Conservation (phyloP, 2,329 filamentous ascomycete genomes). For the Colletotrichum lindemuthianum region DNA sequence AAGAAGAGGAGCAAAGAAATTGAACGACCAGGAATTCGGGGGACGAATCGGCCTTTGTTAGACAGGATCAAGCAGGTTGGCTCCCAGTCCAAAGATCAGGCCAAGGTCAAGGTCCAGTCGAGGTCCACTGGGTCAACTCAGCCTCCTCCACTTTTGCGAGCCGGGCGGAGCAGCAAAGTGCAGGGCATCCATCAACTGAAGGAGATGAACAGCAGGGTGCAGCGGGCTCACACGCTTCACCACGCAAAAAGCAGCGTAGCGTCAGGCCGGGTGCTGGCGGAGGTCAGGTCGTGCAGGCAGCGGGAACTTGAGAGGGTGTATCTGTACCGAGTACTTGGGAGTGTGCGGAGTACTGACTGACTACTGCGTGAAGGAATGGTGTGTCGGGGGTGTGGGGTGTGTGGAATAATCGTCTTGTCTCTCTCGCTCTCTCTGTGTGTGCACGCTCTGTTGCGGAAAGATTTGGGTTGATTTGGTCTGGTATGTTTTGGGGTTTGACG, state of each 20-base stretch:
- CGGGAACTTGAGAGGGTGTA: not conserved
- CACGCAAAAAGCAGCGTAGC: slow-evolving; percentile 23
- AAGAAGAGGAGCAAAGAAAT: slow-evolving; percentile 13
- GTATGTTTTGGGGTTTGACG: not conserved
- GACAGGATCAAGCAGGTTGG: slow-evolving; percentile 23
- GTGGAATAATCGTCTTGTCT: slow-evolving; percentile 3
- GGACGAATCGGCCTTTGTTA: slow-evolving; percentile 36
- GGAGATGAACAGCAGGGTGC: slow-evolving; percentile 6
- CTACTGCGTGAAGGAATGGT: not conserved
- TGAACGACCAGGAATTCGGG: slow-evolving; percentile 12
- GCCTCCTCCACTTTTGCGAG: slow-evolving; percentile 34
- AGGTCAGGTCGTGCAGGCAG: slow-evolving; percentile 14
- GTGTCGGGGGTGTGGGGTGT: not conserved
- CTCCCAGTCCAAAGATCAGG: no score
- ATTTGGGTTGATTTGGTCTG: not conserved
- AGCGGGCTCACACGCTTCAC: slow-evolving; percentile 31
- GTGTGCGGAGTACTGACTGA: no score
- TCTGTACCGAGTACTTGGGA: not conserved
- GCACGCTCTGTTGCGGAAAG: no score
- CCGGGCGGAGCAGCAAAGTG: slow-evolving; percentile 16
- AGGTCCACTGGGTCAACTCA: slow-evolving; percentile 32
- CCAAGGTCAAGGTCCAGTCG: no score
- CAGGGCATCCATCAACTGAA: not conserved
- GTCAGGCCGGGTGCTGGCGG: not conserved
- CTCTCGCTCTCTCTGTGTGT: no score